Conservation (phyloP, 768 basidiomycete species). For the Bullera alba region DNA sequence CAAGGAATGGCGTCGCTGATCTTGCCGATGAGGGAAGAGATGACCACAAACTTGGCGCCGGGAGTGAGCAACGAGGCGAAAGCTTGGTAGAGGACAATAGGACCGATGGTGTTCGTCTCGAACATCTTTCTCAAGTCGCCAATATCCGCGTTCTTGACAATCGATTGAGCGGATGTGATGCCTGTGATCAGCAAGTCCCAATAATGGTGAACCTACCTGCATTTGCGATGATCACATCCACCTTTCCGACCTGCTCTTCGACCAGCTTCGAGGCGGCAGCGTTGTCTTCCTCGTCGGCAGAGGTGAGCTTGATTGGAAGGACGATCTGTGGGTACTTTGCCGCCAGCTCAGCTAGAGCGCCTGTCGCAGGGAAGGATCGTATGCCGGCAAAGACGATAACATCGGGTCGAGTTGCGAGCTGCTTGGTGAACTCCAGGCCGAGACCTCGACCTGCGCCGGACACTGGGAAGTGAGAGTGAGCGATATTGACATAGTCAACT, state of each 20-base stretch:
- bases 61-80: conserved; percentile 4
- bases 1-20: neutral
- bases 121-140: too few relatives aligned
- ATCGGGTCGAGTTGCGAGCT: conserved; percentile 8
- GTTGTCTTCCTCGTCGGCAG: conserved; percentile 18
- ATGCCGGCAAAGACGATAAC: conserved; percentile 21
- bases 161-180: too few relatives aligned
- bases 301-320: conserved; percentile 14
- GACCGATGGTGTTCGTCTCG: conserved; percentile 20
- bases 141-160: too few relatives aligned
- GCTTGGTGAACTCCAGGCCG: conserved; percentile 19
- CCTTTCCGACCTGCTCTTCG: conserved; percentile 18
- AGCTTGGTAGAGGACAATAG: conserved; percentile 8
- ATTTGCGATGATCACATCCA: conserved; percentile 35
- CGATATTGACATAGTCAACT: too few relatives aligned
- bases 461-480: too few relatives aligned
- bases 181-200: too few relatives aligned
- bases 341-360: conserved; percentile 9
- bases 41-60: conserved; percentile 11
- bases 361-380: conserved; percentile 5
- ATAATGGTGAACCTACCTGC: conserved; percentile 22
- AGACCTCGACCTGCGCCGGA: conserved; percentile 32
- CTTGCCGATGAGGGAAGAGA: conserved; percentile 8
- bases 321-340: conserved; percentile 5
- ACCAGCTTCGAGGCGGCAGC: conserved; percentile 18